Evolutionary conservation across 164 flowering plant genomes (phyloP).

Genomic region (Vitis riparia): DNA sequence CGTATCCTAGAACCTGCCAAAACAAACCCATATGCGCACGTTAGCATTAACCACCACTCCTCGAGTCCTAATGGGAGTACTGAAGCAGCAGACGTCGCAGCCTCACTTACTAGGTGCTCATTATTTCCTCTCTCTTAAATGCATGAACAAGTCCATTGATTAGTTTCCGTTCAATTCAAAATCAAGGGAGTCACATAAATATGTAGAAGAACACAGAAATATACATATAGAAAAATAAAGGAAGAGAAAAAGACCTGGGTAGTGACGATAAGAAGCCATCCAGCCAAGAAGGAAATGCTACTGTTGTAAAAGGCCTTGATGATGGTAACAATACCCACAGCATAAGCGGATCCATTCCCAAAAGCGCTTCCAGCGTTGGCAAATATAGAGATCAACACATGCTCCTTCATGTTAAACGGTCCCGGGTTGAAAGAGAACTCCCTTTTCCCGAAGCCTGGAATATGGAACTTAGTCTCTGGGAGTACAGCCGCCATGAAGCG

Average conservation of each 20-base stretch:
- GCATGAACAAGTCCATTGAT: too few species aligned
- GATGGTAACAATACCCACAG: constrained; percentile 51
- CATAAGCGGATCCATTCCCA: constrained; percentile 64
- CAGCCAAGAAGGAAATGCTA: constrained; percentile 41
- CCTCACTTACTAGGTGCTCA: too few species aligned
- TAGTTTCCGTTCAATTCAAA: too few species aligned
- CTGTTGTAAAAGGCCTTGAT: constrained; percentile 57
- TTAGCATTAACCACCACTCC: not conserved
- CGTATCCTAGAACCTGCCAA: constrained; percentile 52
- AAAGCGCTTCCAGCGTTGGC: constrained; percentile 67
- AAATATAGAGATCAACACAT: constrained; percentile 66
- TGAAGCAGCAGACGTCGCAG: too few species aligned
- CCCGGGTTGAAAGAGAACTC: constrained; percentile 64
- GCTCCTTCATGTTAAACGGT: constrained; percentile 69
- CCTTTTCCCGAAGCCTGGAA: constrained; percentile 32
- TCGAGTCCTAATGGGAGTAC: too few species aligned
- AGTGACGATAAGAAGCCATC: constrained; percentile 52
- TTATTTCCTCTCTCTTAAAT: too few species aligned
- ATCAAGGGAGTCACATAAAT: too few species aligned
- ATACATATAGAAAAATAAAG: too few species aligned
- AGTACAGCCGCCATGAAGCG: constrained; percentile 46
- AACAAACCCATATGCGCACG: not conserved
- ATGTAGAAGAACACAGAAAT: too few species aligned
- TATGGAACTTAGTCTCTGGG: constrained; percentile 36
- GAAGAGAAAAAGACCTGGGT: constrained; percentile 32